Conservation (phyloP, 169 alveolate genomes). For the Cryptosporidium viatorum region DNA sequence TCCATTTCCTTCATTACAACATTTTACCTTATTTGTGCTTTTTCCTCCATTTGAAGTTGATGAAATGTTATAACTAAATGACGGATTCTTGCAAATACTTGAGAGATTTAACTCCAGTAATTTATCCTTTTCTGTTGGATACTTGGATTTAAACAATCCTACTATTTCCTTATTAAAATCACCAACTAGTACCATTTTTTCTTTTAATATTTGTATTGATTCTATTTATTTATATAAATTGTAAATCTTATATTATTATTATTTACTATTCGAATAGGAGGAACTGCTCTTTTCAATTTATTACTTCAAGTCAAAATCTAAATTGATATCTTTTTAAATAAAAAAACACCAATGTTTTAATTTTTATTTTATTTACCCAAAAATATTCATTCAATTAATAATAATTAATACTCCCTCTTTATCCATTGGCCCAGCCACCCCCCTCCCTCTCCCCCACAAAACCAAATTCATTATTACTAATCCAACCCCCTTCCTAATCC, state of each 20-base stretch:
- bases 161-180: conserved; percentile 52
- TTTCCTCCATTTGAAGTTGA: neutral
- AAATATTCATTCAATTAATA: neutral
- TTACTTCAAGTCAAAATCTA: no score
- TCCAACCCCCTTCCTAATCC: neutral
- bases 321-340: no score
- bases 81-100: conserved; percentile 50
- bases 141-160: conserved; percentile 45
- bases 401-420: neutral
- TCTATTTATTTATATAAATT: neutral
- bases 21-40: neutral
- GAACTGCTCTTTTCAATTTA: neutral
- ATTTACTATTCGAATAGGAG: no score
- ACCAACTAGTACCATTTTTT: conserved; percentile 36
- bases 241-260: no score
- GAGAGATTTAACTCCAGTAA: conserved; percentile 35
- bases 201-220: neutral
- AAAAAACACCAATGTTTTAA: no score
- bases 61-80: neutral
- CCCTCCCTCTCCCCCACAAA: neutral
- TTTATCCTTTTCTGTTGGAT: conserved; percentile 52
- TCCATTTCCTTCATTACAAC: neutral
- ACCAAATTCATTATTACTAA: neutral
- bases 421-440: neutral
- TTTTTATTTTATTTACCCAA: neutral